These are phyloP conservation scores for Nymphaea colorata DNA, from an alignment of 164 flowering plant genomes.

Conservation along the genomic window DNA sequence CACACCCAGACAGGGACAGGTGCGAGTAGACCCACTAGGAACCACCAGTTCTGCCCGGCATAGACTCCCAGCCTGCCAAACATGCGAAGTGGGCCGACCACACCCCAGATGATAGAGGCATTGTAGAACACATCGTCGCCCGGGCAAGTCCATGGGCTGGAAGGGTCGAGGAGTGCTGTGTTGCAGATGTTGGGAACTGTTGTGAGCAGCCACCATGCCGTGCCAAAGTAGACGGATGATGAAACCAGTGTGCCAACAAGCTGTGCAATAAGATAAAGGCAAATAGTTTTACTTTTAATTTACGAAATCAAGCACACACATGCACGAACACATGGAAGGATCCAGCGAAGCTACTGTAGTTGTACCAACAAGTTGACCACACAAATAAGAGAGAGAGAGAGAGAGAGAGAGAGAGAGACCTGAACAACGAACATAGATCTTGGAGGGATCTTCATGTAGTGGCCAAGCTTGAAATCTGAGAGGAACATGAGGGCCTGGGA, in stretches of 20 bases:
- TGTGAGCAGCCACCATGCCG: slow-evolving; percentile 50
- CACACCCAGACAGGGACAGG: slow-evolving; percentile 40
- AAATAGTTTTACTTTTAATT: not conserved
- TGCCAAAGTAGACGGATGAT: slow-evolving; percentile 28
- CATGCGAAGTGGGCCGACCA: slow-evolving; percentile 36
- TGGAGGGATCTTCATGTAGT: slow-evolving; percentile 77
- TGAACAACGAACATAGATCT: slow-evolving; percentile 56
- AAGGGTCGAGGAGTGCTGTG: slow-evolving; percentile 17
- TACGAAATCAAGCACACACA: not conserved
- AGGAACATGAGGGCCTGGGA: slow-evolving; percentile 38
- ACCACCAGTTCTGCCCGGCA: slow-evolving; percentile 24
- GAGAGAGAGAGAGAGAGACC: slow-evolving; percentile 19
- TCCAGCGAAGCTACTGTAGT: too few relatives aligned
- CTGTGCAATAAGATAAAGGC: slow-evolving; percentile 10
- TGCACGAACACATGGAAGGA: not conserved
- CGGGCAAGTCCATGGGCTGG: slow-evolving; percentile 55
- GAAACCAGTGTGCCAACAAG: slow-evolving; percentile 44
- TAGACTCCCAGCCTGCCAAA: slow-evolving; percentile 27
- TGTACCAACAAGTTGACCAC: not conserved
- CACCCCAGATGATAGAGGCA: slow-evolving; percentile 42
- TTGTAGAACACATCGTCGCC: slow-evolving; percentile 32
- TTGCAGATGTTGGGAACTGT: slow-evolving; percentile 36
- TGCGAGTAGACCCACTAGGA: slow-evolving; percentile 33
- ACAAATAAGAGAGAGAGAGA: not conserved
- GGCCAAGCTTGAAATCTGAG: slow-evolving; percentile 58